These are phyloP conservation scores for Backusella luteola DNA, from an alignment of 192 early-diverging fungal species.

Conservation along the genomic window DNA sequence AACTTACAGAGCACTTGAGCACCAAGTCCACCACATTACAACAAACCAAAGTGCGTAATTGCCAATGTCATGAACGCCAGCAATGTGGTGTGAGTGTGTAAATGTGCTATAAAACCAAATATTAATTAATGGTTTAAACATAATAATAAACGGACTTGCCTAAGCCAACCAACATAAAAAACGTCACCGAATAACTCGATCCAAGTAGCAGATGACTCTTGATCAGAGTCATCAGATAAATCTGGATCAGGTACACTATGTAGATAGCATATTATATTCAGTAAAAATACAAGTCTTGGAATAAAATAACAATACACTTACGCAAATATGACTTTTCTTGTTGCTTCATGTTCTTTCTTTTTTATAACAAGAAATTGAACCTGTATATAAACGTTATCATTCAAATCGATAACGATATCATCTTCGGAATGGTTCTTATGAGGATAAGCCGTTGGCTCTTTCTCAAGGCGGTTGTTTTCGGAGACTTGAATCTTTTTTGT, in stretches of 20 bases:
- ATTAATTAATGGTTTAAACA: neutral
- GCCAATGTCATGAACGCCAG: constrained; percentile 20
- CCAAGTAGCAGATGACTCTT: constrained; percentile 33
- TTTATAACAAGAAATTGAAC: constrained; percentile 5
- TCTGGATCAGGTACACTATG: constrained; percentile 25
- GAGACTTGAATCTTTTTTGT: neutral
- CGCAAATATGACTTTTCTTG: constrained; percentile 14
- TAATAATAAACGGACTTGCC: neutral
- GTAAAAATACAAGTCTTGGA: neutral
- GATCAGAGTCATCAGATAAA: constrained; percentile 32
- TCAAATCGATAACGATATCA: constrained; percentile 19
- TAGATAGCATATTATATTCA: neutral
- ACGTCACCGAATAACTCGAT: constrained; percentile 45
- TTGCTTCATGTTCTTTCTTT: neutral
- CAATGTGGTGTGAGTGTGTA: constrained; percentile 47
- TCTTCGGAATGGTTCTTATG: neutral
- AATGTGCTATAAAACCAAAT: constrained; percentile 26
- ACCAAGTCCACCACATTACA: constrained; percentile 42
- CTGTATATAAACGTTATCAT: constrained; percentile 34
- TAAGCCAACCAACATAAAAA: constrained; percentile 46
- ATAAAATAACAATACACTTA: neutral
- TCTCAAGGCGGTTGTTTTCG: neutral
- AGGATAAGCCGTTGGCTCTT: neutral
- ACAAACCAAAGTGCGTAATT: constrained; percentile 38
- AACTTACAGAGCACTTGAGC: constrained; percentile 32